Conservation (phyloP, 768 basidiomycete species). For the Rhizopogon rudus region DNA sequence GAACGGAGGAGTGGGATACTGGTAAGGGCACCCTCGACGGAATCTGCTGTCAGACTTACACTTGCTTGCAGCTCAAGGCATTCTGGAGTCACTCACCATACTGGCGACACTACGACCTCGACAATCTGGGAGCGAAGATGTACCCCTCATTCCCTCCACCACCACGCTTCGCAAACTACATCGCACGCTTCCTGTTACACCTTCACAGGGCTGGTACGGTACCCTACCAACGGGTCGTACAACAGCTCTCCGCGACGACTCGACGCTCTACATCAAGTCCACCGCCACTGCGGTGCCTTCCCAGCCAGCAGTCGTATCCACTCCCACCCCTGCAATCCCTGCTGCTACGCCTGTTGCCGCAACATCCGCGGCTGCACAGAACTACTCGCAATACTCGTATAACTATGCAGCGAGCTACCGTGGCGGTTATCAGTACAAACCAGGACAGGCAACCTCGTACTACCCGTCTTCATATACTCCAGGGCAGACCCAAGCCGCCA, state of each 20-base stretch:
- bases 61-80: constrained; percentile 54
- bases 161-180: constrained; percentile 67
- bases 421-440: constrained; percentile 32
- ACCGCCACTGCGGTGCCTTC: constrained; percentile 31
- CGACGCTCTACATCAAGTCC: constrained; percentile 62
- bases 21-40: constrained; percentile 41
- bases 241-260: constrained; percentile 68
- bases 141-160: constrained; percentile 57
- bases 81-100: constrained; percentile 62
- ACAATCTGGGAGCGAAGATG: constrained; percentile 32
- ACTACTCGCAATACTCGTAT: constrained; percentile 30
- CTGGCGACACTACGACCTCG: constrained; percentile 72
- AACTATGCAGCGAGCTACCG: constrained; percentile 30
- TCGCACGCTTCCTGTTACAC: constrained; percentile 56
- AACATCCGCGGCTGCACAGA: constrained; percentile 21
- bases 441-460: constrained; percentile 30
- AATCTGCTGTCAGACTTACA: constrained; percentile 10
- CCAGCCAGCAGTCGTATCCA: constrained; percentile 27
- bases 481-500: constrained; percentile 19
- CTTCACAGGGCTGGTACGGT: constrained; percentile 68
- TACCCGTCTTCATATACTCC: constrained; percentile 24
- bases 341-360: constrained; percentile 16
- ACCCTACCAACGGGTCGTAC: constrained; percentile 55
- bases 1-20: constrained; percentile 79
- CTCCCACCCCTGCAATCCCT: constrained; percentile 28